Evolutionary conservation across 2,329 filamentous ascomycete genomes (phyloP).

Genomic region (Sclerotinia trifoliorum): DNA sequence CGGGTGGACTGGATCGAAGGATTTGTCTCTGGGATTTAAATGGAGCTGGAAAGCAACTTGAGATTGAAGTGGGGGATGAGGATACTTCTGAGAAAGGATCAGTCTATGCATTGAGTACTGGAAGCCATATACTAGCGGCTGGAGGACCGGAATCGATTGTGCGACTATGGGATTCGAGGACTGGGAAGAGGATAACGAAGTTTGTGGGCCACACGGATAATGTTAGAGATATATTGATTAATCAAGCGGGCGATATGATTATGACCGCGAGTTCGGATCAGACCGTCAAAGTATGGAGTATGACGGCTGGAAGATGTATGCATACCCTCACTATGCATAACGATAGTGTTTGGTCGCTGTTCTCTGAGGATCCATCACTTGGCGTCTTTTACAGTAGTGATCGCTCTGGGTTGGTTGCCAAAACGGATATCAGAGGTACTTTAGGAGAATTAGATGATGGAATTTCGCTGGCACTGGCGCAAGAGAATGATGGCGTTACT

Average conservation of each 20-base stretch:
- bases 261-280: conserved; percentile 94
- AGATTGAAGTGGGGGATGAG: conserved; percentile 81
- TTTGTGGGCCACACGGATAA: conserved; percentile 97
- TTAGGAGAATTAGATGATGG: conserved; percentile 79
- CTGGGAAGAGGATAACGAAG: conserved; percentile 88
- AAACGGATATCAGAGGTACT: conserved; percentile 81
- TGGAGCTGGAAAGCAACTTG: conserved; percentile 79
- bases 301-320: conserved; percentile 93
- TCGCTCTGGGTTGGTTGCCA: conserved; percentile 88
- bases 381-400: conserved; percentile 94
- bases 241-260: conserved; percentile 83
- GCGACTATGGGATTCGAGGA: conserved; percentile 84
- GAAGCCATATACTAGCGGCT: conserved; percentile 78
- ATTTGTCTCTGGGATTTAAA: conserved; percentile 93
- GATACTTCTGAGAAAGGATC: conserved; percentile 89
- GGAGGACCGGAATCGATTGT: conserved; percentile 94
- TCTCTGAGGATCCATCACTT: conserved; percentile 80
- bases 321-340: conserved; percentile 99
- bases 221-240: conserved; percentile 86
- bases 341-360: conserved; percentile 95
- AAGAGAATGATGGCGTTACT: conserved; percentile 82
- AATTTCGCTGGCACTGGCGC: conserved; percentile 82
- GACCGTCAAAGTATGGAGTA: conserved; percentile 97
- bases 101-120: conserved; percentile 84
- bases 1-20: conserved; percentile 87